phyloP scores from a whole-genome alignment of 2,329 filamentous ascomycete species.

The Neurospora sp. region DNA sequence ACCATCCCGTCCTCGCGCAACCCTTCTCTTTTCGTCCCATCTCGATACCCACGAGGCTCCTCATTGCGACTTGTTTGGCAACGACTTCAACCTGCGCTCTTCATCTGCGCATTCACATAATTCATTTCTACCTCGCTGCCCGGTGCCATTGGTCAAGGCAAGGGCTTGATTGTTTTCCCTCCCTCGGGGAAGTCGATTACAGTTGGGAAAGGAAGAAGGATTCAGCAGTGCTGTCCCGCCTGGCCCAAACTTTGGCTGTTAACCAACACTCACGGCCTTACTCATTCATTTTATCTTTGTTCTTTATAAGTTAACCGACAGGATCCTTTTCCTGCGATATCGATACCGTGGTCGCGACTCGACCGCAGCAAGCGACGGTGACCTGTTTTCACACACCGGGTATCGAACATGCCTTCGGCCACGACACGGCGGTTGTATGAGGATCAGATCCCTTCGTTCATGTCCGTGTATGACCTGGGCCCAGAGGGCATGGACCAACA shows the following conservation, averaged over 20 bases:
- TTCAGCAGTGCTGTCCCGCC: conserved; percentile 43
- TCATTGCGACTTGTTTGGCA: background rate
- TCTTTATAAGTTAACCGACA: conserved; percentile 9
- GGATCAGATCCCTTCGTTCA: conserved; percentile 65
- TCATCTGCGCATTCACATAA: background rate
- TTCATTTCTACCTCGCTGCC: background rate
- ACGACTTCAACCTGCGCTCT: background rate
- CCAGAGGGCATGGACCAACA: conserved; percentile 42
- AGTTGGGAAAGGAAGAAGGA: conserved; percentile 23
- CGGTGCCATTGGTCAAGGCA: background rate
- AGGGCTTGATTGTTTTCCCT: background rate
- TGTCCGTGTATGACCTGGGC: conserved; percentile 64
- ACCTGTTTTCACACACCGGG: conserved; percentile 1
- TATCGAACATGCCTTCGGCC: conserved; percentile 48
- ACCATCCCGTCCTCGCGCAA: conserved; percentile 5
- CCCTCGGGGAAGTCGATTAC: background rate
- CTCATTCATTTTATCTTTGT: background rate
- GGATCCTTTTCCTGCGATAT: conserved; percentile 11
- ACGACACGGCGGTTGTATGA: conserved; percentile 52
- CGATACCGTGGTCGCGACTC: conserved; percentile 11
- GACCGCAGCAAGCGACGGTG: conserved; percentile 10
- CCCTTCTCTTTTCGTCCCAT: conserved; percentile 3
- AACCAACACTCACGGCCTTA: background rate
- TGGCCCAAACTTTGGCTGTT: conserved; percentile 11
- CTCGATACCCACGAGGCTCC: background rate